phyloP scores from a whole-genome alignment of 1,139 yeast species.

The Yamadazyma blattariae region DNA sequence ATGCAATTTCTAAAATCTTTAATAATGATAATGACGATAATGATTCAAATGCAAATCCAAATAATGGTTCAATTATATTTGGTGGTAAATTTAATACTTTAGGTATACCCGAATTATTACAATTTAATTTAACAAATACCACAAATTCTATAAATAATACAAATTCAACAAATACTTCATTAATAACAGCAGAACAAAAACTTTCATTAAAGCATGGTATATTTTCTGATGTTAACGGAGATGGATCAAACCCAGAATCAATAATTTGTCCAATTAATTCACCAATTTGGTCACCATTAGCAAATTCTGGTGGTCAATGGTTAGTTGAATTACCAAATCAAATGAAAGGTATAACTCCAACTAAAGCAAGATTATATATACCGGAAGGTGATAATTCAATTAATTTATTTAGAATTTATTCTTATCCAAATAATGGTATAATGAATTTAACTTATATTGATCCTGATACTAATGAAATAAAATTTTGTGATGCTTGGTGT shows the following conservation, averaged over 20 bases:
- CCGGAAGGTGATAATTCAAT: conserved; percentile 55
- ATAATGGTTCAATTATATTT: conserved; percentile 56
- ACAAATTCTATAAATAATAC: conserved; percentile 23
- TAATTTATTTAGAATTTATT: conserved; percentile 65
- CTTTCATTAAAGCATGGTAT: conserved; percentile 64
- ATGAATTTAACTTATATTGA: conserved; percentile 88
- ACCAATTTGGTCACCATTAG: conserved; percentile 55
- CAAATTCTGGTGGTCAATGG: conserved; percentile 64
- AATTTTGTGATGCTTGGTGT: conserved; percentile 84
- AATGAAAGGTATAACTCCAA: conserved; percentile 56
- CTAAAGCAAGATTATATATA: conserved; percentile 71
- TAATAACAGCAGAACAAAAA: conserved; percentile 60
- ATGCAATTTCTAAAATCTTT: conserved; percentile 58
- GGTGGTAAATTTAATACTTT: conserved; percentile 74
- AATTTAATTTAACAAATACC: conserved; percentile 26
- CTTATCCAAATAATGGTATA: conserved; percentile 82
- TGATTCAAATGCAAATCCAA: conserved; percentile 17
- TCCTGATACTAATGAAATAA: conserved; percentile 55
- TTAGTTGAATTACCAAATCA: conserved; percentile 57
- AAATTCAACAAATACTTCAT: conserved; percentile 30
- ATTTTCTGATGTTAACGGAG: conserved; percentile 53
- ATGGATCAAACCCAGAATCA: conserved; percentile 34
- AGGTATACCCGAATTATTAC: conserved; percentile 50
- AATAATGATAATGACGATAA: conserved; percentile 13
- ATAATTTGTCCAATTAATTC: conserved; percentile 57